Conservation (phyloP, 2,329 filamentous ascomycete species). For the Colletotrichum coccodes region DNA sequence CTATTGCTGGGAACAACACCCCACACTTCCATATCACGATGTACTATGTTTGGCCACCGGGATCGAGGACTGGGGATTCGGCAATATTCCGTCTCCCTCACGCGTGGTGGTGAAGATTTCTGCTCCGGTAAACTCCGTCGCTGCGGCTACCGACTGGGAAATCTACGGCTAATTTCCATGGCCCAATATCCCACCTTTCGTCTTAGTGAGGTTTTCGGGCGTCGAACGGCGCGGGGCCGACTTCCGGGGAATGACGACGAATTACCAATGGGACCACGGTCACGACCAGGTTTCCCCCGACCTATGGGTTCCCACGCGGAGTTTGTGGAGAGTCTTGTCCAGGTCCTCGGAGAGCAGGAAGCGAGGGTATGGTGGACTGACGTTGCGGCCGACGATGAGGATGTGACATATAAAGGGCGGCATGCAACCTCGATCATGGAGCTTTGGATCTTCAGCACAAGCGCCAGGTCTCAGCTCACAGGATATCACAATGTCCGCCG, state of each 20-base stretch:
- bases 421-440: neutral
- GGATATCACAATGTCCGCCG: constrained; percentile 33
- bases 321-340: neutral
- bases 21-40: constrained; percentile 15
- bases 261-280: constrained; percentile 1
- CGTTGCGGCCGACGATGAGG: neutral
- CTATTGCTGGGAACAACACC: neutral
- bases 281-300: constrained; percentile 14
- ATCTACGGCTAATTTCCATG: constrained; percentile 1
- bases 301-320: neutral
- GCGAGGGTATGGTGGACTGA: constrained; percentile 8
- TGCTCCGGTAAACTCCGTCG: constrained; percentile 1
- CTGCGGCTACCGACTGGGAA: constrained; percentile 1
- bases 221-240: constrained; percentile 21
- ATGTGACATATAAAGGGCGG: constrained; percentile 14
- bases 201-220: neutral
- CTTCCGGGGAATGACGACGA: constrained; percentile 14
- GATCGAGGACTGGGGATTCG: constrained; percentile 5
- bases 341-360: neutral
- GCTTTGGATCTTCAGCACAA: constrained; percentile 17
- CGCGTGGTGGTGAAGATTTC: neutral
- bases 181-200: neutral
- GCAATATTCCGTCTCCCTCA: constrained; percentile 16
- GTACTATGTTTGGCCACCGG: neutral
- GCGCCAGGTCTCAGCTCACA: constrained; percentile 21